Evolutionary conservation across 1,139 yeast species (phyloP), one percentile per base, ranked within the genome.

Genomic region (Debaryomyces fabryi): DNA sequence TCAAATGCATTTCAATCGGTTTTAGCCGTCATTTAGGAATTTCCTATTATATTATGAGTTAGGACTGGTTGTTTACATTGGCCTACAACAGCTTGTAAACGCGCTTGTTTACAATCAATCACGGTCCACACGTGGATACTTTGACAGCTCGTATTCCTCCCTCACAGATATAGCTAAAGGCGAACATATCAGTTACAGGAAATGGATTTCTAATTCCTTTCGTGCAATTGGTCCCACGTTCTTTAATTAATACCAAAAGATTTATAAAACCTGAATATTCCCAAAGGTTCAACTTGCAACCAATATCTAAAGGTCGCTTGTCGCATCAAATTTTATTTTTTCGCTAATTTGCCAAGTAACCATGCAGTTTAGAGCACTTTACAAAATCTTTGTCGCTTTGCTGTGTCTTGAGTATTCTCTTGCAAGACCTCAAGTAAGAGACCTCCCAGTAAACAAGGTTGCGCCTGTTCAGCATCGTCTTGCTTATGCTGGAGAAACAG

Each of bases 401-500:
- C 33, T 9, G 21, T 38, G n/a, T 10, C 29, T 44, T 15, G 23
- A 46, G 6, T n/a, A 9, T 29, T 36, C 42, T 27, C n/a, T 39
- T 23, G 46, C 37, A 8, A 36, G 36, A 18, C 46, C 43, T 12
- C 13, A 42, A 13, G 33, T 32, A 18, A 36, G 29, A 21, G 39
- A 35, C 12, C 32, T 42, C 37, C 47, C 49, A 20, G 37, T 27
- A 16, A 34, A 44, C 20, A 47, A 38, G 38, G 21, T 36, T 7
- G 37, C 49, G 13, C 52, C 52, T 15, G 27, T 34, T 34, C 51
- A 49, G 27, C 45, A 42, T 33, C 49, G 51, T 39, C 37, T 50
- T 16, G 52, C 52, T 9, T 50, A 36, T 37, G 38, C 43, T 6
- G 51, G 51, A 24, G 35, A 21, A 4, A 21, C 44, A 8, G 51